Conservation (phyloP, 192 early-diverging fungal species). For the Dissophora ornata region DNA sequence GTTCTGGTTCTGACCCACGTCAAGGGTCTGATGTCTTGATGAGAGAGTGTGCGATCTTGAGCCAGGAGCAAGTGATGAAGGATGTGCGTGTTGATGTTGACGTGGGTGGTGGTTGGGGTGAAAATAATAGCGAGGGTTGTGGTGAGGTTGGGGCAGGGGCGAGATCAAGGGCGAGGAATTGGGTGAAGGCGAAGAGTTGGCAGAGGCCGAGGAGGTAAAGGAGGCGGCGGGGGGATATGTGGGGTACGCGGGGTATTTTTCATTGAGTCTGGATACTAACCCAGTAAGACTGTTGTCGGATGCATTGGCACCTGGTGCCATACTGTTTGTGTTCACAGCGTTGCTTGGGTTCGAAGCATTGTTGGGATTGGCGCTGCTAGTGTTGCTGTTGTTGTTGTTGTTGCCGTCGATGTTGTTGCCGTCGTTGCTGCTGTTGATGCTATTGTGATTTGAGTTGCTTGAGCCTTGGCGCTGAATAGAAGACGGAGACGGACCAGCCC, state of each 20-base stretch:
- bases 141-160: constrained; percentile 2
- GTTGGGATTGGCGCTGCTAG: neutral
- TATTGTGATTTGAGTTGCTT: neutral
- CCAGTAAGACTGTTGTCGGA: constrained; percentile 4
- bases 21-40: neutral
- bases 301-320: neutral
- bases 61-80: too few relatives aligned
- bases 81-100: neutral
- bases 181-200: neutral
- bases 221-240: neutral
- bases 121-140: neutral
- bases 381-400: constrained; percentile 4
- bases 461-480: neutral
- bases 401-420: constrained; percentile 7
- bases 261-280: constrained; percentile 21
- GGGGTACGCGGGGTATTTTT: neutral
- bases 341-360: neutral
- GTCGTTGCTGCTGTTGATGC: constrained; percentile 1
- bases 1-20: neutral
- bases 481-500: neutral
- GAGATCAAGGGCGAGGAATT: constrained; percentile 1
- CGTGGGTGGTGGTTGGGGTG: neutral
- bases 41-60: too few relatives aligned
- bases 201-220: neutral
- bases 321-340: neutral